Conservation (phyloP, 768 basidiomycete species). For the Serendipita sp. region DNA sequence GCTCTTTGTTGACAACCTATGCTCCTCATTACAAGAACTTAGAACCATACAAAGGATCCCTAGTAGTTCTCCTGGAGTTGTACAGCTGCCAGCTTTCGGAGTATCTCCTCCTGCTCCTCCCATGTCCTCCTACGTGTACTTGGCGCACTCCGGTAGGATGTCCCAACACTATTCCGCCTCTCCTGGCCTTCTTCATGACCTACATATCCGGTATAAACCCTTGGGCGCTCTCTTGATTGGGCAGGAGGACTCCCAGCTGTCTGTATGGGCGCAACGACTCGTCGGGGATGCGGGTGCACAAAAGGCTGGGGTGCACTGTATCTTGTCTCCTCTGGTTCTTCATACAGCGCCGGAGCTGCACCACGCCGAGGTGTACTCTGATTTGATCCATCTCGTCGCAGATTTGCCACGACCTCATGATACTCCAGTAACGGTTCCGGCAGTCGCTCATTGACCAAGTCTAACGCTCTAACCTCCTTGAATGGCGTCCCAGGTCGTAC, state of each 20-base stretch:
- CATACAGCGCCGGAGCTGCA: neutral
- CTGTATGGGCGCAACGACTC: neutral
- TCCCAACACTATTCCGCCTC: neutral
- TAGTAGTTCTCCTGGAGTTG: too few relatives aligned
- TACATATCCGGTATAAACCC: neutral
- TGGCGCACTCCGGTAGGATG: neutral
- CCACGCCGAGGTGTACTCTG: neutral
- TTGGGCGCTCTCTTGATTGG: neutral
- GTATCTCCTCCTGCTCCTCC: neutral
- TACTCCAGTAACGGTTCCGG: neutral
- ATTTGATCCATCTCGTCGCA: neutral
- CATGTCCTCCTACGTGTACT: neutral
- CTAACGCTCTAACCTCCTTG: neutral
- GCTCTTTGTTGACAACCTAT: too few relatives aligned
- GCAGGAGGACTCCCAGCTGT: neutral
- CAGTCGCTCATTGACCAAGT: neutral
- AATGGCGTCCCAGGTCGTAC: conserved; percentile 1
- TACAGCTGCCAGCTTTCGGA: too few relatives aligned
- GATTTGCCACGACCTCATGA: neutral
- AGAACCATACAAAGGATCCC: too few relatives aligned
- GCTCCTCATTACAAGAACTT: too few relatives aligned
- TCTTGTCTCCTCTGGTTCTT: neutral
- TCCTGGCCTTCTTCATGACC: neutral
- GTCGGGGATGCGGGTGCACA: neutral
- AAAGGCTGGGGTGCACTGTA: neutral